phyloP scores from a whole-genome alignment of 148 eudicot species.

The Persicaria tinctoria region DNA sequence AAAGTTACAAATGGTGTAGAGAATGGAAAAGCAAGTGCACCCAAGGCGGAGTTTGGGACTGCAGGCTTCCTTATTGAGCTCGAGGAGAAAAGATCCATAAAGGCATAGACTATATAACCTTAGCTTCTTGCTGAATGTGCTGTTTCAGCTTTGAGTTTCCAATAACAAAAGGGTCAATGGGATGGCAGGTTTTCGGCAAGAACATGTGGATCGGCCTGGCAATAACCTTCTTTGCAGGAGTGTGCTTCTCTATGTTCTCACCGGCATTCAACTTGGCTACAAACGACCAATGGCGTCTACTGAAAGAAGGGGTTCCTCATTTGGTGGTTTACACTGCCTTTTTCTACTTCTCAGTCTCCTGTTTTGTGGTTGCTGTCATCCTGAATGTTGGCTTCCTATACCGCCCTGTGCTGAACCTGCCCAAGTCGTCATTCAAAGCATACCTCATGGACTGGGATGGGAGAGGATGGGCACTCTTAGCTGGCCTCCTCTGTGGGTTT shows the following conservation, averaged over 20 bases:
- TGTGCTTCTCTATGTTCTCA: conserved; percentile 70
- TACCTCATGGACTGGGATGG: conserved; percentile 66
- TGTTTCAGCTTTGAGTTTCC: no score
- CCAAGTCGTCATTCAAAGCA: conserved; percentile 55
- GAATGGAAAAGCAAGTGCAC: conserved; percentile 22
- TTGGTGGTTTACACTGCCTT: conserved; percentile 76
- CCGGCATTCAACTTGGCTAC: conserved; percentile 89
- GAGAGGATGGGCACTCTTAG: conserved; percentile 73
- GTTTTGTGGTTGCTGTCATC: conserved; percentile 47
- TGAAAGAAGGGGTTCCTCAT: conserved; percentile 60
- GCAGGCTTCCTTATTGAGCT: conserved; percentile 70
- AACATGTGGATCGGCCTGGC: conserved; percentile 44
- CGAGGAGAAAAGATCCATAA: conserved; percentile 67
- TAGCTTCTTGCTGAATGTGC: neutral
- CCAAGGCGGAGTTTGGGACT: conserved; percentile 57
- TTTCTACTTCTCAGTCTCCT: conserved; percentile 72
- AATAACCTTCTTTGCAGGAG: conserved; percentile 65
- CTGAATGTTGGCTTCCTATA: conserved; percentile 57
- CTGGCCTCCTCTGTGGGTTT: conserved; percentile 75
- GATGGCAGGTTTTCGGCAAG: conserved; percentile 56
- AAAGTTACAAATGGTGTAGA: conserved; percentile 17
- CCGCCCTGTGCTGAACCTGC: conserved; percentile 56
- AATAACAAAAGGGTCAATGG: neutral
- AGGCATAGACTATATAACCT: conserved; percentile 27
- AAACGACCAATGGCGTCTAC: conserved; percentile 66